Evolutionary conservation across 176 grass and related monocot genomes (phyloP).

Genomic region (Pharus latifolius): DNA sequence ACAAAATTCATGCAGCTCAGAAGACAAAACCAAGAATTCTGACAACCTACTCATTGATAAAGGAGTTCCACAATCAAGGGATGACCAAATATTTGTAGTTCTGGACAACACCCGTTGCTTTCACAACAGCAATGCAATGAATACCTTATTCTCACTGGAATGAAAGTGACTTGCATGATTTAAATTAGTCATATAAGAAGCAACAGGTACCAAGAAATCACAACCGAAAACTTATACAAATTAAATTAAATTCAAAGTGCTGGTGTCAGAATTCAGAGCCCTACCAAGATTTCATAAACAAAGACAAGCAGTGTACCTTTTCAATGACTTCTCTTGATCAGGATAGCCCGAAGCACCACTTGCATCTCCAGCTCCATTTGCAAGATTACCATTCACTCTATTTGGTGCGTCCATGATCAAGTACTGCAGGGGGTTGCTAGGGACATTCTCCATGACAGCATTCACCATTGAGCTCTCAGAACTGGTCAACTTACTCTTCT

Average conservation of each 20-base stretch:
- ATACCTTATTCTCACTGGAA: not conserved
- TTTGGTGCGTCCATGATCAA: constrained; percentile 34
- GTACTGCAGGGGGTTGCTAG: constrained; percentile 78
- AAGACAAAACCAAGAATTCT: not conserved
- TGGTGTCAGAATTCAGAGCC: too few species aligned
- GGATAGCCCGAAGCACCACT: constrained; percentile 22
- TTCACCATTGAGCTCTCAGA: constrained; percentile 83
- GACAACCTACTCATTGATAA: not conserved
- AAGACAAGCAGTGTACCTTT: constrained; percentile 32
- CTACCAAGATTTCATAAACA: constrained; percentile 5
- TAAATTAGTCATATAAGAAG: too few species aligned
- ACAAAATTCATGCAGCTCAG: not conserved
- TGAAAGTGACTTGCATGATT: not conserved
- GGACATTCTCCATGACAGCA: constrained; percentile 77
- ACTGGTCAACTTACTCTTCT: constrained; percentile 59
- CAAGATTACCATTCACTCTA: constrained; percentile 9
- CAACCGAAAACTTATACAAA: too few species aligned
- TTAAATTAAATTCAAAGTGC: too few species aligned
- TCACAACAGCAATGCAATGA: not conserved
- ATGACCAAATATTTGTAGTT: not conserved
- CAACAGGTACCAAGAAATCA: too few species aligned
- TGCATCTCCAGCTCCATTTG: constrained; percentile 26
- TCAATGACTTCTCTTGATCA: constrained; percentile 72
- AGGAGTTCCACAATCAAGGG: not conserved
- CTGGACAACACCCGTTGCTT: not conserved